Conservation (phyloP, 768 basidiomycete species). For the Termitomyces sp. region DNA sequence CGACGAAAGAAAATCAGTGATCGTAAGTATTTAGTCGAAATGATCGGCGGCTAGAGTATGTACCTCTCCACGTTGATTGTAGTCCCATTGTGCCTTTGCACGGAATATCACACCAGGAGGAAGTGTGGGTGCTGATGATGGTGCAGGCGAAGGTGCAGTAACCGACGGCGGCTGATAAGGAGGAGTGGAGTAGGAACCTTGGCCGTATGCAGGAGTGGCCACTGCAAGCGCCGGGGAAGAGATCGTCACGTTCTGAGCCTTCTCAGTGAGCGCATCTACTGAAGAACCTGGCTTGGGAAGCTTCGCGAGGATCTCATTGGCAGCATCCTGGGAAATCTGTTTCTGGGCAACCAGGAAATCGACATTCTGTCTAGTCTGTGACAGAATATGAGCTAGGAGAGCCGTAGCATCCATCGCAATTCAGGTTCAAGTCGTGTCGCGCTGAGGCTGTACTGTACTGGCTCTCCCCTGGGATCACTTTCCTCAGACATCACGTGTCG, state of each 20-base stretch:
- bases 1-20: neutral
- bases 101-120: conserved; percentile 24
- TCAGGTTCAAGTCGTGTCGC: neutral
- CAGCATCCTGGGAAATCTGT: conserved; percentile 42
- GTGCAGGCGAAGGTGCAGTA: neutral
- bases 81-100: conserved; percentile 58
- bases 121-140: neutral
- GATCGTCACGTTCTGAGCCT: conserved; percentile 7
- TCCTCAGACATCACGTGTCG: conserved; percentile 5
- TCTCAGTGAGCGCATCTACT: neutral
- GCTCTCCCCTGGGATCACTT: neutral
- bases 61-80: conserved; percentile 57
- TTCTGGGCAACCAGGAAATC: conserved; percentile 48
- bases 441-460: too few species aligned
- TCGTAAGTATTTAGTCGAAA: neutral
- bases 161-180: conserved; percentile 5
- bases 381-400: conserved; percentile 39
- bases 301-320: conserved; percentile 38
- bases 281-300: conserved; percentile 21
- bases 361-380: conserved; percentile 51
- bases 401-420: conserved; percentile 12
- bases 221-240: neutral
- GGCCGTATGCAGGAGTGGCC: neutral
- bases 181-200: neutral
- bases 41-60: conserved; percentile 4